Percentiles rank a stretch among this genome's conserved stretches.
Conservation (phyloP, 768 basidiomycete species). For the Mycena venus region DNA sequence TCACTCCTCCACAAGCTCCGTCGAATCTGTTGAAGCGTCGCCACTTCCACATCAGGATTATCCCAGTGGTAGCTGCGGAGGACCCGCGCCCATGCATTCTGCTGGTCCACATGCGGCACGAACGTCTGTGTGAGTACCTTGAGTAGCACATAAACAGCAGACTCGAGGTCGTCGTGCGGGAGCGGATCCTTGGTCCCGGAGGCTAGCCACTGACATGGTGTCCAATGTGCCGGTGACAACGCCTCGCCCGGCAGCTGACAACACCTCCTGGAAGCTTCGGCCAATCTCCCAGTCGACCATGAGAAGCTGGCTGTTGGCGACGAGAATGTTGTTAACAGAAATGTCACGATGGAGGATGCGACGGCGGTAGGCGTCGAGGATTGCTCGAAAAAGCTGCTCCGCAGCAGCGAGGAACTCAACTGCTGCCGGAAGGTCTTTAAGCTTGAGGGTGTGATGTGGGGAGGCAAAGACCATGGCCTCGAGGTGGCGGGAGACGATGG, state of each 20-base stretch:
- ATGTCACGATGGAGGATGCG: slow-evolving; percentile 16
- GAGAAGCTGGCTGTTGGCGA: too few species aligned
- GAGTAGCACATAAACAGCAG: slow-evolving; percentile 18
- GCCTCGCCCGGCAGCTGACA: not conserved
- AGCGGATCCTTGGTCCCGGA: not conserved
- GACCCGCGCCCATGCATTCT: not conserved
- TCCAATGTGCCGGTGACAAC: slow-evolving; percentile 19
- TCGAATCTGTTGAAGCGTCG: not conserved
- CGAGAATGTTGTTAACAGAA: too few species aligned
- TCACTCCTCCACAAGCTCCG: not conserved
- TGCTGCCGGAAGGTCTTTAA: not conserved
- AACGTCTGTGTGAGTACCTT: slow-evolving; percentile 21
- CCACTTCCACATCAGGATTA: not conserved
- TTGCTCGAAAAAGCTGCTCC: slow-evolving; percentile 1
- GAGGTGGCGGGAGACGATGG: slow-evolving; percentile 4
- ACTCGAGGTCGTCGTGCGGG: slow-evolving; percentile 28
- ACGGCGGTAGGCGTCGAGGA: slow-evolving; percentile 20
- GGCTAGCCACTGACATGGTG: slow-evolving; percentile 19
- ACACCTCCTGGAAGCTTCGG: slow-evolving; percentile 1
- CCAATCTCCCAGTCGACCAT: slow-evolving; percentile 22
- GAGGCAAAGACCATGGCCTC: too few species aligned
- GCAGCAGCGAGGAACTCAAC: not conserved
- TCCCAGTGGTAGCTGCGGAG: slow-evolving; percentile 6
- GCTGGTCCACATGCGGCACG: not conserved
- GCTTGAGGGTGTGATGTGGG: not conserved